These are phyloP conservation scores for Malus hybrid DNA, from an alignment of 331 rosid species.

Conservation along the genomic window DNA sequence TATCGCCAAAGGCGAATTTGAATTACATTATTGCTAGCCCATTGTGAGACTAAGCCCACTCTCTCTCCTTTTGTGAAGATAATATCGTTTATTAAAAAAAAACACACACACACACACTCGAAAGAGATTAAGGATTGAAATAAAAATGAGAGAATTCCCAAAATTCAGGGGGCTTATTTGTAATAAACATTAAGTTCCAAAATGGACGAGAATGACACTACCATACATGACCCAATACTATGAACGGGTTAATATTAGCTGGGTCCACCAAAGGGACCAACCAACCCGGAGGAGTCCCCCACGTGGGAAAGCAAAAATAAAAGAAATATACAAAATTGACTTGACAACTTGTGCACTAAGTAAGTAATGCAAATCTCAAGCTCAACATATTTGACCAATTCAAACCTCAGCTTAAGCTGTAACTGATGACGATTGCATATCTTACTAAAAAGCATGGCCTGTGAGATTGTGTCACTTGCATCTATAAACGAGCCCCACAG, in stretches of 20 bases:
- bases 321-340: background rate
- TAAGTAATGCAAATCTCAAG: background rate
- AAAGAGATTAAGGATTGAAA: too few species aligned
- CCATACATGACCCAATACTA: background rate
- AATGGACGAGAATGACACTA: background rate
- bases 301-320: background rate
- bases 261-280: background rate
- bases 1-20: fast-evolving
- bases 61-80: fast-evolving
- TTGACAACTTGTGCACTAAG: slow-evolving; percentile 1
- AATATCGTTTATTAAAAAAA: too few species aligned
- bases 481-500: background rate
- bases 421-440: background rate
- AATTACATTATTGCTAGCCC: too few species aligned
- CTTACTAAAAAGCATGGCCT: background rate
- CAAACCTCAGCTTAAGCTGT: background rate
- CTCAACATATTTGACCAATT: slow-evolving; percentile 8
- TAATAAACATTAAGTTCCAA: too few species aligned
- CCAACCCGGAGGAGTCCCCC: background rate
- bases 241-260: background rate
- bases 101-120: too few species aligned
- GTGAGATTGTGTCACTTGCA: background rate
- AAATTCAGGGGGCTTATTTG: background rate
- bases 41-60: too few species aligned
- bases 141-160: too few species aligned